Evolutionary conservation across 345 rosid genomes (phyloP), one percentile per base, ranked within the genome.

Genomic region (Draba incana): DNA sequence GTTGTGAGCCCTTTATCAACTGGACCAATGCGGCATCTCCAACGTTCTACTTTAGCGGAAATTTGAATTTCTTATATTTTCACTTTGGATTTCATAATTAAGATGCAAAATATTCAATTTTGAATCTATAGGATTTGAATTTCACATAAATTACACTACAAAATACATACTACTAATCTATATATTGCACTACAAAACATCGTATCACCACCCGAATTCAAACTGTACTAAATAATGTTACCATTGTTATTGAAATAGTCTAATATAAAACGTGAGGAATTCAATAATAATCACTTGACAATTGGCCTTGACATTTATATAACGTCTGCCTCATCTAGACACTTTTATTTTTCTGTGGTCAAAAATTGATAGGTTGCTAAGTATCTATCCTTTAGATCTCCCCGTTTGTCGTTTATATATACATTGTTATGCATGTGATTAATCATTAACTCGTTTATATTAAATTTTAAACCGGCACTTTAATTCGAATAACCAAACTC

Each of bases 221-320:
- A 20, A 20, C 20, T 0, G 1, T 20, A 20, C 20, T 20, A 20
- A 20, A 20, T 20, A 20, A 28, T 31, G 4, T 31, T 5, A 7
- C 7, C 8, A 31, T 31, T 31, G 35, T 35, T 35, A 33, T 37
- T n/a, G n/a, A 8, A 24, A 14, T 25, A 51, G 11, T 27, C 16
- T 14, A 30, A 55, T 55, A 58, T 16, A 69, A 69, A 60, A 60
- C 74, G 44, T 41, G 67, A 13, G 9, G 43, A 50, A 30, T 9
- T 69, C 45, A 51, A 20, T 39, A 49, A 47, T 47, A 38, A 49
- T 48, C 14, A 2, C 48, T 37, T 56, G 35, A 55, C 37, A 35
- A 43, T 43, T 54, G 62, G 54, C 45, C 10, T 13, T 4, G 57
- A 57, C 48, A 46, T 68, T 31, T 35, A n/a, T 50, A 6, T 51